Percentiles rank a stretch among this genome's conserved stretches.
phyloP scores from a whole-genome alignment of 306 rosid genomes.

The Sicyos edulis region DNA sequence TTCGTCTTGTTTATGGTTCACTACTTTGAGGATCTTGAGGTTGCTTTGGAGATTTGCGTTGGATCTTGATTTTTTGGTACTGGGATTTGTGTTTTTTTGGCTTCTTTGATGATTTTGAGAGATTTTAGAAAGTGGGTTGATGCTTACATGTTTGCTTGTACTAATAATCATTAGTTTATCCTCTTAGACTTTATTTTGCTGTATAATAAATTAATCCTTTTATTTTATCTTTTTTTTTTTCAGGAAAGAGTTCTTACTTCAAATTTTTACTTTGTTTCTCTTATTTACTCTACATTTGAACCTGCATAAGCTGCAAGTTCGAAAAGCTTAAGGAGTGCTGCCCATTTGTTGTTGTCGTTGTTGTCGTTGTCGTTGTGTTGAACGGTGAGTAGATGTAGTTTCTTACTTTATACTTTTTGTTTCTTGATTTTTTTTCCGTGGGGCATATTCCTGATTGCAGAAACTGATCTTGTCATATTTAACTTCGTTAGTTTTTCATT shows the following conservation, averaged over 20 bases:
- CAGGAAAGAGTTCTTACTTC: not conserved
- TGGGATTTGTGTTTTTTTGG: not conserved
- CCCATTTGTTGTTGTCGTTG: not conserved
- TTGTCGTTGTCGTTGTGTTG: too few species aligned
- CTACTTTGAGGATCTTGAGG: conserved; percentile 13
- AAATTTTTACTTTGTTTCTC: not conserved
- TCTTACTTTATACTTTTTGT: not conserved
- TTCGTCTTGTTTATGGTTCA: not conserved
- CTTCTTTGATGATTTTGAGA: not conserved
- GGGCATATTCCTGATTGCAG: too few species aligned
- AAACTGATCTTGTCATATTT: too few species aligned
- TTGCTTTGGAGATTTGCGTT: not conserved
- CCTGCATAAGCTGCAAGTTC: conserved; percentile 7
- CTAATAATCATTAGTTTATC: conserved; percentile 7
- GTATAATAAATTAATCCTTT: not conserved
- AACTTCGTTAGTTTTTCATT: too few species aligned
- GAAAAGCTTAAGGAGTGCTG: conserved; percentile 6
- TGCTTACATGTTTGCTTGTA: not conserved
- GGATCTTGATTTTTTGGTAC: conserved; percentile 17
- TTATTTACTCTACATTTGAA: not conserved
- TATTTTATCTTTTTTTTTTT: not conserved
- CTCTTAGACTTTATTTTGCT: not conserved
- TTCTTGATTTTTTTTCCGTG: not conserved
- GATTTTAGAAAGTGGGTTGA: not conserved
- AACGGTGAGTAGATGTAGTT: conserved; percentile 13